A percentile compares a stretch with the other conserved stretches of the same genome.
Evolutionary conservation across 2,329 filamentous ascomycete genomes (phyloP).

Genomic region (Talaromyces verruculosus): DNA sequence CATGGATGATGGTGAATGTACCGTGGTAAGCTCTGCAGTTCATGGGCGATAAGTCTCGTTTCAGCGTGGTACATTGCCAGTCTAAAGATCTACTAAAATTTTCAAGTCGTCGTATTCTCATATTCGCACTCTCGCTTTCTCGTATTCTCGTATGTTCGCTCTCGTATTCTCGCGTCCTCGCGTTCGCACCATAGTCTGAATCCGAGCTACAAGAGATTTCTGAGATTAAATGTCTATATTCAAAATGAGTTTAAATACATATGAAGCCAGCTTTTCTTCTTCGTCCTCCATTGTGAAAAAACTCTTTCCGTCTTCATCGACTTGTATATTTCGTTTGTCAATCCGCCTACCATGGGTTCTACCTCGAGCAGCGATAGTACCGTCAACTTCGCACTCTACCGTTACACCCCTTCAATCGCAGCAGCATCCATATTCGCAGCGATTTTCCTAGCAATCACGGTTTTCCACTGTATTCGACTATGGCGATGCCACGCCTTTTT

Average conservation of each 20-base stretch:
- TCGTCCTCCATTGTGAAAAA: background rate
- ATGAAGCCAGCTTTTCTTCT: background rate
- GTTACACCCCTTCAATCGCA: background rate
- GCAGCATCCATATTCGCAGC: background rate
- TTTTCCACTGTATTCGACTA: background rate
- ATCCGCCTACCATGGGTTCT: background rate
- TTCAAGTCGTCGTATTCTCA: background rate
- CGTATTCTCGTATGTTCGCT: background rate
- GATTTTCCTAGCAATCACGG: background rate
- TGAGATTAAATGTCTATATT: background rate
- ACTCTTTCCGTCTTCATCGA: background rate
- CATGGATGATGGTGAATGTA: too few species aligned
- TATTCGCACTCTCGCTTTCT: background rate
- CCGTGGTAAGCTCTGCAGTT: background rate
- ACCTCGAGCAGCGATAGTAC: background rate
- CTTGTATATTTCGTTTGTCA: background rate
- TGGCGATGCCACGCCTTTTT: background rate
- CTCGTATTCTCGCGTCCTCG: background rate
- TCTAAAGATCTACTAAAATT: background rate
- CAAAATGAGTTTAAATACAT: background rate
- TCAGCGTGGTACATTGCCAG: too few species aligned
- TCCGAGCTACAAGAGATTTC: background rate
- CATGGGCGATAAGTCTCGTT: background rate
- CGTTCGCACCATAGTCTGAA: background rate
- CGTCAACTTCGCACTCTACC: background rate